A percentile compares a stretch with the other conserved stretches of the same genome.
Evolutionary conservation across 2,329 filamentous ascomycete genomes (phyloP).

Genomic region (Claviceps humidiphila): DNA sequence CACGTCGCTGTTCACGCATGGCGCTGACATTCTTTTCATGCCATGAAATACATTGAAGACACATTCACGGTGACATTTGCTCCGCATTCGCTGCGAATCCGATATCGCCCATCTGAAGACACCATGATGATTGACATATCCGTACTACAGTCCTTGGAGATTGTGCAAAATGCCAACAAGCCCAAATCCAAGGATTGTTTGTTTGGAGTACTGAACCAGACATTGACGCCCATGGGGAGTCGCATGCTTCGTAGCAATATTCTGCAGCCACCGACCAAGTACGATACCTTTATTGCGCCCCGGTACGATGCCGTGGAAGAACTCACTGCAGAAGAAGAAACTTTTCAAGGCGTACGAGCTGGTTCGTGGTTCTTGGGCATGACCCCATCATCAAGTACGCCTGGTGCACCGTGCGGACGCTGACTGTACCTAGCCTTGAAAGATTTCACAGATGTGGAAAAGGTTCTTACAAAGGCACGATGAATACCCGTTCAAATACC

Average conservation of each 20-base stretch:
- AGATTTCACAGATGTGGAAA: conserved; percentile 64
- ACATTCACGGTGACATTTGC: conserved; percentile 47
- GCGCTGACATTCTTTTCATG: conserved; percentile 34
- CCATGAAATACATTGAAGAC: conserved; percentile 66
- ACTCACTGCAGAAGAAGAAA: conserved; percentile 66
- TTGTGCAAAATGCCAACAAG: conserved; percentile 76
- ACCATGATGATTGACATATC: conserved; percentile 93
- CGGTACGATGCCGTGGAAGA: conserved; percentile 79
- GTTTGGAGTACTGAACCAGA: conserved; percentile 75
- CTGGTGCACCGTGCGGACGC: background rate
- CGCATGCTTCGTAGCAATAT: conserved; percentile 75
- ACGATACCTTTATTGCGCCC: conserved; percentile 49
- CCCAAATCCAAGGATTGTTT: conserved; percentile 69
- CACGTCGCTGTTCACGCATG: background rate
- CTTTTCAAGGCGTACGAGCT: conserved; percentile 65
- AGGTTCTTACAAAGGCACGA: conserved; percentile 56
- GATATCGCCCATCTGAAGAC: conserved; percentile 76
- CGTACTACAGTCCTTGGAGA: conserved; percentile 74
- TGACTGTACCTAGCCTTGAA: conserved; percentile 44
- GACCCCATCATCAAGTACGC: background rate
- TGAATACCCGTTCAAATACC: background rate
- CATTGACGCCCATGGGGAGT: conserved; percentile 75
- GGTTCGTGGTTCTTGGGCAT: conserved; percentile 27
- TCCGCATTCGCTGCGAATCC: conserved; percentile 44
- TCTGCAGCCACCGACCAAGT: conserved; percentile 68